phyloP scores from a whole-genome alignment of 2,329 filamentous ascomycete genomes.

The Cadophora malorum region DNA sequence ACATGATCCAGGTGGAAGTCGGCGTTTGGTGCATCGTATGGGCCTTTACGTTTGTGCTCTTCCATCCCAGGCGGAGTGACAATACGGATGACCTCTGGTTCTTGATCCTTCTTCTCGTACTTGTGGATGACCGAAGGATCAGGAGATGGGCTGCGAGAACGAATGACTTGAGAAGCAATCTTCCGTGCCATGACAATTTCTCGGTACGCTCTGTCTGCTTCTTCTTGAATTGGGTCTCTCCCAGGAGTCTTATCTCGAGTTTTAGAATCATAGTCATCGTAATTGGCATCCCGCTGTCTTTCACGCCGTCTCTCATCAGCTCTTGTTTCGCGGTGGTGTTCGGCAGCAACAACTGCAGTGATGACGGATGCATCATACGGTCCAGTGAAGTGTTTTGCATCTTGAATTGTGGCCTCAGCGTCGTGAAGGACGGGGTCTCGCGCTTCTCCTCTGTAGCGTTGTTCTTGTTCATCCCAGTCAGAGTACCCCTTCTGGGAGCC shows the following conservation, averaged over 20 bases:
- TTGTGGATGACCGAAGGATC: slow-evolving; percentile 62
- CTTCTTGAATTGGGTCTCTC: slow-evolving; percentile 58
- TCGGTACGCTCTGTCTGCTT: slow-evolving; percentile 64
- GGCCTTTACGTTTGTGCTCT: slow-evolving; percentile 54
- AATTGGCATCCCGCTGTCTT: slow-evolving; percentile 44
- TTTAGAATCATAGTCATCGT: slow-evolving; percentile 38
- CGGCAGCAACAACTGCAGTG: slow-evolving; percentile 54
- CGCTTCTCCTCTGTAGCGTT: slow-evolving; percentile 27
- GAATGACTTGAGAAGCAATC: slow-evolving; percentile 58
- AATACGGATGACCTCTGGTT: slow-evolving; percentile 53
- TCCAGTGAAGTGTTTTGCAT: slow-evolving; percentile 55
- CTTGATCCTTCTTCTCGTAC: slow-evolving; percentile 49
- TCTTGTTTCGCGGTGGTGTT: slow-evolving; percentile 42
- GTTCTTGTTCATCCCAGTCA: slow-evolving; percentile 29
- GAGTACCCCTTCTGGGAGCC: slow-evolving; percentile 12
- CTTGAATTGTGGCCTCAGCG: slow-evolving; percentile 53
- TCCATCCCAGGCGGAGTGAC: slow-evolving; percentile 61
- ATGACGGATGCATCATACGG: slow-evolving; percentile 55
- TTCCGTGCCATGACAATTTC: slow-evolving; percentile 60
- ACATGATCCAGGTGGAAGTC: slow-evolving; percentile 67
- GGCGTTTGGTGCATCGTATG: slow-evolving; percentile 65
- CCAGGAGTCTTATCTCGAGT: slow-evolving; percentile 29
- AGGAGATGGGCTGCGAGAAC: slow-evolving; percentile 58
- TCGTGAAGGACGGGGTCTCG: slow-evolving; percentile 46
- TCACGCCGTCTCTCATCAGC: slow-evolving; percentile 48